Conservation (phyloP, 441 rosid species). For the Pelargonium cotyledonis region DNA sequence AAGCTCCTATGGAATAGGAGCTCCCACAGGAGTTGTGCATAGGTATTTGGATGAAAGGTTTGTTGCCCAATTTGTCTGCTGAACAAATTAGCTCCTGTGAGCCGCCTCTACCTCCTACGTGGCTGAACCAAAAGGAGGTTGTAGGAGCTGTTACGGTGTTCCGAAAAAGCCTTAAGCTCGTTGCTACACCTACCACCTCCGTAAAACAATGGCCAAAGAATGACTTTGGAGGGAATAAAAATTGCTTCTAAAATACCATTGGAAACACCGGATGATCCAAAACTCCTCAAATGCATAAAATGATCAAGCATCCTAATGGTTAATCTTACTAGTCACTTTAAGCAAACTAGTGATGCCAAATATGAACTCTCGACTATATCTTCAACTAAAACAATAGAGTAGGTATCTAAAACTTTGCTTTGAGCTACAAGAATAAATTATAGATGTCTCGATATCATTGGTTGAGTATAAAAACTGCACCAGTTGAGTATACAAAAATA, state of each 20-base stretch:
- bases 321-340: not conserved
- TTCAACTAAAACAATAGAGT: not conserved
- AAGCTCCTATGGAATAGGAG: too few species aligned
- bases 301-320: not conserved
- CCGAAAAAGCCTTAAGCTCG: not conserved
- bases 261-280: not conserved
- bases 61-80: too few species aligned
- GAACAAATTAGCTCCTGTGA: too few species aligned
- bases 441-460: not conserved
- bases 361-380: not conserved
- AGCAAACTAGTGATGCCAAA: not conserved
- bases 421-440: not conserved
- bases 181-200: not conserved
- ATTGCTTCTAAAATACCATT: not conserved
- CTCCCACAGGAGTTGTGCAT: too few species aligned
- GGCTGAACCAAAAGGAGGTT: too few species aligned
- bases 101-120: too few species aligned
- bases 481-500: not conserved
- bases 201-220: not conserved
- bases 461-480: not conserved
- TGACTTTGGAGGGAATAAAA: not conserved
- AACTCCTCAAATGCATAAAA: not conserved
- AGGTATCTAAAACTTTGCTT: not conserved
- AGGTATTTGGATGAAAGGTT: too few species aligned
- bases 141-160: too few species aligned